These are phyloP conservation scores for Staphylotrichum tortipilum DNA, from an alignment of 495 filamentous ascomycete species.

Conservation along the genomic window DNA sequence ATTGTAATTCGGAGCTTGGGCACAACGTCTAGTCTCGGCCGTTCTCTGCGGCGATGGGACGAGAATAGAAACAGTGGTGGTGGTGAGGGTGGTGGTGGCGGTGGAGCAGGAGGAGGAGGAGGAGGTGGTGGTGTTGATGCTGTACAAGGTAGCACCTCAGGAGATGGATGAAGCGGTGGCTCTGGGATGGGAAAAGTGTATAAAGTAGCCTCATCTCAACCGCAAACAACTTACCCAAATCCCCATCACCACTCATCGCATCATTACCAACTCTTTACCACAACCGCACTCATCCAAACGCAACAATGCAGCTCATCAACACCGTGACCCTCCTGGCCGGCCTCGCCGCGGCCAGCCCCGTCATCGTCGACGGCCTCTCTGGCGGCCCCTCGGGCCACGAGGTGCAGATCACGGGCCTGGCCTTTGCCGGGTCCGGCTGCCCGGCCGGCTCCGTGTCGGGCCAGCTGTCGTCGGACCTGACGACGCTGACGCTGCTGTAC, in stretches of 20 bases:
- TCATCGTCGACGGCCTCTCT: neutral
- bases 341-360: neutral
- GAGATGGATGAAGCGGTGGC: neutral
- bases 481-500: conserved; percentile 42
- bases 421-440: conserved; percentile 46
- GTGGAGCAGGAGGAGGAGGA: no score
- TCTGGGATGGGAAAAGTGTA: neutral
- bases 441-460: conserved; percentile 34
- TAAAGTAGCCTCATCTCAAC: neutral
- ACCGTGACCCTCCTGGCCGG: neutral
- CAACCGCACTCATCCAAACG: neutral
- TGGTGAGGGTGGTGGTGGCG: no score
- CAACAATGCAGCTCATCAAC: neutral
- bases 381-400: conserved; percentile 18
- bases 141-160: neutral
- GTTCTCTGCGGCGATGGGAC: neutral
- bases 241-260: neutral
- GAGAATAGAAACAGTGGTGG: neutral
- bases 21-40: neutral
- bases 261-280: neutral
- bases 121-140: no score
- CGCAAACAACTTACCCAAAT: no score
- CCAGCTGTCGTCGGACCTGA: conserved; percentile 36
- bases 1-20: neutral
- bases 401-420: conserved; percentile 31